Evolutionary conservation across 1,139 yeast species (phyloP).

Genomic region (Taiozyma sp.): DNA sequence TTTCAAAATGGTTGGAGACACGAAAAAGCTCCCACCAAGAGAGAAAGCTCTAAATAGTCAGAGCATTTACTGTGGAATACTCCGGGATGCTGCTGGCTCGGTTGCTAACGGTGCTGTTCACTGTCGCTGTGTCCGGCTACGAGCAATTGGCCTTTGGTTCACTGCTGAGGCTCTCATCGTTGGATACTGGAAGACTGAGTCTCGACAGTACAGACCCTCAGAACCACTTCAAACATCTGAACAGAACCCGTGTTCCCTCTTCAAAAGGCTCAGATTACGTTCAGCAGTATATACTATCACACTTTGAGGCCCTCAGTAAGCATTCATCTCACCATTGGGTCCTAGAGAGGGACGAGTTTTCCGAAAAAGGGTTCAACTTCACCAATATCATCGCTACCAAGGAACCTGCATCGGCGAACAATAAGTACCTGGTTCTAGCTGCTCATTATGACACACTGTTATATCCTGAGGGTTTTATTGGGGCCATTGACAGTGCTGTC

Average conservation of each 20-base stretch:
- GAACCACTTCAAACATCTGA: conserved; percentile 27
- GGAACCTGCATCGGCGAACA: conserved; percentile 24
- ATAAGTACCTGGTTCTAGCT: conserved; percentile 37
- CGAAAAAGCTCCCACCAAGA: background rate
- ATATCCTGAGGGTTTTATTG: conserved; percentile 48
- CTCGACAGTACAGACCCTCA: conserved; percentile 8
- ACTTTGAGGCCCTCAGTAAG: conserved; percentile 24
- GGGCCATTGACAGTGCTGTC: conserved; percentile 56
- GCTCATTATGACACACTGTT: conserved; percentile 54
- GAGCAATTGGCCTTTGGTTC: background rate
- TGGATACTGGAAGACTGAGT: conserved; percentile 8
- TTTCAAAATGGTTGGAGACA: background rate
- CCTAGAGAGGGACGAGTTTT: conserved; percentile 36
- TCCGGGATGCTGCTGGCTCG: background rate
- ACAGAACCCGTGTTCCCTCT: conserved; percentile 41
- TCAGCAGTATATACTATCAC: conserved; percentile 32
- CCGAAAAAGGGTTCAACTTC: conserved; percentile 35
- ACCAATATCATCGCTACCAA: conserved; percentile 40
- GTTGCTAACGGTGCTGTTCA: background rate
- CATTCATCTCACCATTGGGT: conserved; percentile 28
- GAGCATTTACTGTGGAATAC: background rate
- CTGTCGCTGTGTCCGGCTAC: background rate
- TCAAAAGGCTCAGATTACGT: conserved; percentile 35
- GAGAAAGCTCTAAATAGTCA: background rate
- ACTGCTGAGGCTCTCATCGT: conserved; percentile 1